Conservation (phyloP, 306 rosid species). For the Pueraria montana region DNA sequence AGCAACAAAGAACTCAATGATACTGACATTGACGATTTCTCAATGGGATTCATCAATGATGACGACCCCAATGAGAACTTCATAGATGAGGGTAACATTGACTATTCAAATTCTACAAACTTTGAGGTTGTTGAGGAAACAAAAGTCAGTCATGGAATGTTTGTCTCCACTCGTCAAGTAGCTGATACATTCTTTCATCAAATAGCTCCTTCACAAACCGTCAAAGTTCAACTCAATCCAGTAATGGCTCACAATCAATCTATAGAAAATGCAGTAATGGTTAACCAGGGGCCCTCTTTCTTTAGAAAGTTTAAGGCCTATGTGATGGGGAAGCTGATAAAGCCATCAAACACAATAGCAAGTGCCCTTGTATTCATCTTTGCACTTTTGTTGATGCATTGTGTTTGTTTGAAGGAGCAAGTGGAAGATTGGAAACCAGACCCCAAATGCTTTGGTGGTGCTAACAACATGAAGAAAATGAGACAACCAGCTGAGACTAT, state of each 20-base stretch:
- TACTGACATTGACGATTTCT: constrained; percentile 59
- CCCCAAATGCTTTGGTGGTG: not conserved
- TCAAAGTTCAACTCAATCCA: constrained; percentile 83
- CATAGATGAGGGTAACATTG: constrained; percentile 59
- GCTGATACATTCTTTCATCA: constrained; percentile 92
- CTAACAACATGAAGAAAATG: constrained; percentile 43
- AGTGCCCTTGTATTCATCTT: constrained; percentile 54
- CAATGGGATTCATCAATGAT: constrained; percentile 76
- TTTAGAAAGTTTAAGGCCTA: constrained; percentile 44
- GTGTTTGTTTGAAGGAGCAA: constrained; percentile 51
- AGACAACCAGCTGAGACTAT: constrained; percentile 23
- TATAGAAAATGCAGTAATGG: constrained; percentile 41
- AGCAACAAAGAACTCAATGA: constrained; percentile 60
- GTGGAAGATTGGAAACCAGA: constrained; percentile 38
- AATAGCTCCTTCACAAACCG: constrained; percentile 79
- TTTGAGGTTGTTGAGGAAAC: constrained; percentile 87
- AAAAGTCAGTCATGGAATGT: constrained; percentile 83
- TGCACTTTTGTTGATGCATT: constrained; percentile 61
- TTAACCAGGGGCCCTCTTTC: constrained; percentile 36
- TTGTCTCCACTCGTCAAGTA: constrained; percentile 79
- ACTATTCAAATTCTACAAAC: constrained; percentile 73
- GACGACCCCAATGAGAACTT: constrained; percentile 62
- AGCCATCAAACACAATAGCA: constrained; percentile 57
- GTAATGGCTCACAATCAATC: constrained; percentile 35
- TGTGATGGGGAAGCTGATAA: constrained; percentile 47